These are phyloP conservation scores for Jaenimonas drosophilae DNA, from an alignment of 208 protist genomes.

Conservation along the genomic window DNA sequence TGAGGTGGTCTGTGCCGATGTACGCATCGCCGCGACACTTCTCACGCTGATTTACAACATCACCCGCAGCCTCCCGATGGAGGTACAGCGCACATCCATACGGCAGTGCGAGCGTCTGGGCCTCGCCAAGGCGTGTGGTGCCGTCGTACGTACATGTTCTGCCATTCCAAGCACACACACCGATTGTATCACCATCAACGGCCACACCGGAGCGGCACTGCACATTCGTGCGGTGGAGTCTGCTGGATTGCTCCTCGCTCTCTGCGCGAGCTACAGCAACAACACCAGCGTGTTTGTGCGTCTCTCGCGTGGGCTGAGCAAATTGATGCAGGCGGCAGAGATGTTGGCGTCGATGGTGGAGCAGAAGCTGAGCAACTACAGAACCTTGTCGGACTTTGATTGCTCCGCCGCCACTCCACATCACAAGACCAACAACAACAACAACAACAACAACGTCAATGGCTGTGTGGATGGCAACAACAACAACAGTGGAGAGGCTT, in stretches of 20 bases:
- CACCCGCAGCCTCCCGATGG: slow-evolving; percentile 19
- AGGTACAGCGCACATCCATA: slow-evolving; percentile 25
- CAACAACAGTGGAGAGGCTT: background rate
- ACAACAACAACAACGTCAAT: background rate
- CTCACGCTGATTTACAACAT: slow-evolving; percentile 70
- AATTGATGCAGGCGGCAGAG: slow-evolving; percentile 1
- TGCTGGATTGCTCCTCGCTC: slow-evolving; percentile 24
- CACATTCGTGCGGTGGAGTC: slow-evolving; percentile 14
- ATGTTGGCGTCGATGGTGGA: background rate
- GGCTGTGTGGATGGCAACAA: background rate
- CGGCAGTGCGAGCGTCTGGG: slow-evolving; percentile 37
- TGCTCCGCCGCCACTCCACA: background rate
- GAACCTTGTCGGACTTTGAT: slow-evolving; percentile 5
- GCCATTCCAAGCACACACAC: background rate
- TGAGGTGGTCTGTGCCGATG: slow-evolving; percentile 20
- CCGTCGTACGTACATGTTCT: slow-evolving; percentile 22
- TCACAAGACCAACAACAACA: no score
- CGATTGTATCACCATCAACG: background rate
- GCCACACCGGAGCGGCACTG: background rate
- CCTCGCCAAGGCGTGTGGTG: slow-evolving; percentile 23
- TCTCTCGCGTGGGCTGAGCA: slow-evolving; percentile 12
- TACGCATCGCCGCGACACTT: slow-evolving; percentile 20
- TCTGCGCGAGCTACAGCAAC: slow-evolving; percentile 18
- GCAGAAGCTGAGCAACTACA: background rate
- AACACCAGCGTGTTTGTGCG: slow-evolving; percentile 23